Evolutionary conservation across 305 asterid genomes (phyloP), one percentile per base, ranked within the genome.

Genomic region (Solanum hybrid): DNA sequence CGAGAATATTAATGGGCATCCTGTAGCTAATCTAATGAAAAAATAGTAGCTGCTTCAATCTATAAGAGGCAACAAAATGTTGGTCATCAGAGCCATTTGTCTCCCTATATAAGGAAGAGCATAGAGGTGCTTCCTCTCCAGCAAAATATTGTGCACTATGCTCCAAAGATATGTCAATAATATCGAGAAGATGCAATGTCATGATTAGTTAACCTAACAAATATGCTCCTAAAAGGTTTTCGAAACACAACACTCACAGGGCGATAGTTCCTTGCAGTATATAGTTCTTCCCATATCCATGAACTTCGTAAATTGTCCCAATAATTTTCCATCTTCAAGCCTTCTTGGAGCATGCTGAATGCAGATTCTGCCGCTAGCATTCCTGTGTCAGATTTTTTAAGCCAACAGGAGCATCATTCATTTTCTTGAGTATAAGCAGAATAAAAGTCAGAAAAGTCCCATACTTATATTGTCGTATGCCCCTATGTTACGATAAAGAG

Each of bases 361-460:
- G 94, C 98, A 90, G 98, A 96, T 95, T 96, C 99, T 57, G 99
- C 99, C 20, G 98, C 99, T 88, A 97, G 91, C 97, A 97, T 97
- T 89, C 99, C 99, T 97, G 88, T 38, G 70, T 51, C 77, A 84
- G 76, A 84, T 26, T 31, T 51, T 84, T 31, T 22, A 31, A 84
- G 77, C 65, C 72, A 84, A 31, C 37, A 57, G 76, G 41, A 31
- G 45, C 32, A 51, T 51, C 76, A 51, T 84, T 57, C 20, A 57
- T 22, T 51, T 27, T 84, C 41, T 51, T 6, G 75, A 84, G 88
- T 57, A 84, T 45, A 82, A 29, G 38, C 51, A 79, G 85, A 79
- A 79, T 34, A 29, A 45, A 83, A 29, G 20, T 45, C 20, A 31
- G 38, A 29, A 84, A 27, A 27, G 36, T 17, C 39, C 75, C 88